Base-by-base conservation (phyloP, 352 stramenopile genomes). In the Pythium monospermum region DNA sequence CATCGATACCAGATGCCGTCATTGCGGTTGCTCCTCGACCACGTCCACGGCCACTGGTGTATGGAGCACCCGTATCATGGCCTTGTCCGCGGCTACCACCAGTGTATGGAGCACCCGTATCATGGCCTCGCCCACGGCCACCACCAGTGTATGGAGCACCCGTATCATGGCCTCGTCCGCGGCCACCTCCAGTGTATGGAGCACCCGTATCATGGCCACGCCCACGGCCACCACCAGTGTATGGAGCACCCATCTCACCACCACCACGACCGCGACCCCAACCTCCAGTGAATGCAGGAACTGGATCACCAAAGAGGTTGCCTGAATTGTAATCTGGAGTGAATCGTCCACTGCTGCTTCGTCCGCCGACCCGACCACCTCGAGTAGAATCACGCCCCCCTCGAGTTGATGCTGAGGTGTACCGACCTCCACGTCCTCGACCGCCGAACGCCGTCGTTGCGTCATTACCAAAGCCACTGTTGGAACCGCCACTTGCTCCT, bases 1-100 rank as follows among this genome's bases (percentile, higher is more conserved):
- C 30, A 35, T 13, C 13, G 30, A 35, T 13, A 13, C 13, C 30
- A 13, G 30, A 35, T 35, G 7, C 30, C 8, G 7, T 35, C 30
- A 13, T 35, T 13, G 30, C 13, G 30, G 8, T 13, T 13, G 30
- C 8, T 35, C 30, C 30, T 13, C 30, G 30, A 13, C 30, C 30
- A 35, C 30, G 30, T 8, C 30, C 30, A 35, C 30, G 30, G 13
- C 30, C 30, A 35, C 7, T 13, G 13, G 7, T 35, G 8, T 8
- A 21, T 7, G 19, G 19, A 7, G 36, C 16, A 23, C 36, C 19
- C 36, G 7, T n/a, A n/a, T 18, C 6, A 23, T 8, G 19, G 40
- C 45, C 45, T 42, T 31, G 45, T 6, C 45, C 45, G 13, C 45
- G 45, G 13, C 30, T 35, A 35, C 7, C 30, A 35, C 30, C 13